phyloP scores from a whole-genome alignment of 495 filamentous ascomycete genomes.

The Physcia stellaris region DNA sequence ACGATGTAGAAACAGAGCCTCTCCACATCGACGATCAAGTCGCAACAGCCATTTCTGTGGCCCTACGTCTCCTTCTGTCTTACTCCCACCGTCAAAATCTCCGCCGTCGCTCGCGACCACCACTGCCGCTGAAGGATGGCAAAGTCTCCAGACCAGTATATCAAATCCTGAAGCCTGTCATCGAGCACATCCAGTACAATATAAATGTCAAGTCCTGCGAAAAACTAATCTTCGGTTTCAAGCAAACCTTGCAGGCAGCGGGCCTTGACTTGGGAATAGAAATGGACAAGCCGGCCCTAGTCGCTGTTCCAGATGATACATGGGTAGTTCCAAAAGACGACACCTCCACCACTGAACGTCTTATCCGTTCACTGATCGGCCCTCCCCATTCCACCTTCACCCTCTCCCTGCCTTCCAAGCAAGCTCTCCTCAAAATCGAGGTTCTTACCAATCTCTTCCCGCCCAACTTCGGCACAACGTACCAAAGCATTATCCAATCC shows the following conservation, averaged over 20 bases:
- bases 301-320: neutral
- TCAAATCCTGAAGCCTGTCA: constrained; percentile 47
- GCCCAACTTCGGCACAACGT: constrained; percentile 33
- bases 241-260: constrained; percentile 26
- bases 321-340: neutral
- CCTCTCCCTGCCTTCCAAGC: constrained; percentile 22
- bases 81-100: constrained; percentile 59
- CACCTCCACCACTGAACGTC: constrained; percentile 22
- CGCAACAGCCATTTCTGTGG: constrained; percentile 42
- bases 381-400: constrained; percentile 31
- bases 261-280: constrained; percentile 23
- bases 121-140: constrained; percentile 40
- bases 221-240: constrained; percentile 24
- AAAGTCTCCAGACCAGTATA: constrained; percentile 39
- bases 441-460: constrained; percentile 29
- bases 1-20: constrained; percentile 18
- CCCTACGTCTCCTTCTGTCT: constrained; percentile 55
- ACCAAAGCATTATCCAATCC: constrained; percentile 26
- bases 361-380: constrained; percentile 26
- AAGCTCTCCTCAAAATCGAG: constrained; percentile 29
- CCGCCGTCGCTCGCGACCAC: constrained; percentile 43
- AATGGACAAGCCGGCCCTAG: constrained; percentile 4
- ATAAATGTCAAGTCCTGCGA: constrained; percentile 27
- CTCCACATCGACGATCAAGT: constrained; percentile 23
- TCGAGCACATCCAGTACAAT: constrained; percentile 51